Evolutionary conservation across 2,329 filamentous ascomycete species (phyloP), one percentile per base, ranked within the genome.

Genomic region (Pestalotiopsis sp.): DNA sequence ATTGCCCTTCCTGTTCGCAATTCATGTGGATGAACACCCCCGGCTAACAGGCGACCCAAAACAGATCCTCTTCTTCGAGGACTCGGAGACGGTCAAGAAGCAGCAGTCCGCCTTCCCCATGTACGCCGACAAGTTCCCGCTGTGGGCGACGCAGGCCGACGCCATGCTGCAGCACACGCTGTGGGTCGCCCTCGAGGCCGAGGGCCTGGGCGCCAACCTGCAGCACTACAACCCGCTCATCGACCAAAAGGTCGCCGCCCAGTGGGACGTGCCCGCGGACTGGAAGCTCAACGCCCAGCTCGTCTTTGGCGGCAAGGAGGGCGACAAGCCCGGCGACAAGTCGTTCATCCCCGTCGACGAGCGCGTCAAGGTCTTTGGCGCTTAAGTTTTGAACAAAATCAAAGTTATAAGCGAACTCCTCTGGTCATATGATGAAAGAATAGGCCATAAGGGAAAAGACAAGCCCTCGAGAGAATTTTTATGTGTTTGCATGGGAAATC

Each of bases 211-310:
- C 73, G 92, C 91, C 78, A 97, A 95, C 86, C 87, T 97, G 66
- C 94, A 97, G 86, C 94, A 97, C 85, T 97, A 97, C 86, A 96
- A 94, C 87, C 94, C 94, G 23, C 81, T 97, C 69, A 89, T 97
- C 74, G 92, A 97, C 82, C 85, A 86, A 72, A 89, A 90, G 83
- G 91, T 94, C 66, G 82, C 86, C 59, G 84, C 82, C 71, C 84
- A 89, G 74, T 97, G 93, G 92, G 86, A 86, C 68, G 75, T 97
- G 39, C 92, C 93, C 58, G 76, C 82, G 20, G 86, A 87, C 75
- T 97, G 94, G 94, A 89, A 88, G 77, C 87, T 97, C 72, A 89
- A 91, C 77, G 91, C 92, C 27, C 94, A 97, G 86, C 84, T 98
- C 73, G 94, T 97, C 76, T 96, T 97, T 81, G 94, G 94, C 72